Base-by-base conservation (phyloP, 257 asterid species). In the Parsonsia alboflavescens region DNA sequence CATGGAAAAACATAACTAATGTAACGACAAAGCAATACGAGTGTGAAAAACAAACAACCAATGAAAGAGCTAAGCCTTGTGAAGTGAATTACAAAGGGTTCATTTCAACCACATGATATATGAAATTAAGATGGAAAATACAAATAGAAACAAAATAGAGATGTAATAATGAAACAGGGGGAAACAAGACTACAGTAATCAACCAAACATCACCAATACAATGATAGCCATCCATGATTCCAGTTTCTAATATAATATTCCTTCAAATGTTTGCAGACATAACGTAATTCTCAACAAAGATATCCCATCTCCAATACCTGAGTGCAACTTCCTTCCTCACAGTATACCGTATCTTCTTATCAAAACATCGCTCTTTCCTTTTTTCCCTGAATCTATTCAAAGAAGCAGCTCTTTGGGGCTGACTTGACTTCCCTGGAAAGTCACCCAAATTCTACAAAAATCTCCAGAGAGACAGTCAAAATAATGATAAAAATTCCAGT, bases 261-360 rank as follows among this genome's bases (percentile, higher is more conserved):
- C 2, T 33, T n/a, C 22, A 58, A 16, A 69, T 53, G 26, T 59
- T 36, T 53, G 71, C 15, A 5, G 41, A 76, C 17, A 58, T 30
- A 59, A 26, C 56, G 78, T 71, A 57, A 7, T 30, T 19, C 68
- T 2, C 33, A 62, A 8, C 21, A 30, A 63, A 33, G 46, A 63
- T 5, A 65, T 6, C 39, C 26, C 26, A 8, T 36, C 70, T 66
- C 54, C 24, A 73, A 74, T 86, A 95, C 99, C 98, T 89, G 76
- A 89, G 92, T 44, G 99, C 99, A 85, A 95, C 99, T 86, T 95
- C 99, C 88, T 92, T 92, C 80, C 99, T 88, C 68, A 95, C 99
- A 36, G 92, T 86, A 76, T 95, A 95, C 15, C 99, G 98, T 46
- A 92, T 95, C 84, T 90, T 95, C 84, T 95, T 95, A 62, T 92